Evolutionary conservation across 306 rosid genomes (phyloP).

Genomic region (Fragaria iinumae): DNA sequence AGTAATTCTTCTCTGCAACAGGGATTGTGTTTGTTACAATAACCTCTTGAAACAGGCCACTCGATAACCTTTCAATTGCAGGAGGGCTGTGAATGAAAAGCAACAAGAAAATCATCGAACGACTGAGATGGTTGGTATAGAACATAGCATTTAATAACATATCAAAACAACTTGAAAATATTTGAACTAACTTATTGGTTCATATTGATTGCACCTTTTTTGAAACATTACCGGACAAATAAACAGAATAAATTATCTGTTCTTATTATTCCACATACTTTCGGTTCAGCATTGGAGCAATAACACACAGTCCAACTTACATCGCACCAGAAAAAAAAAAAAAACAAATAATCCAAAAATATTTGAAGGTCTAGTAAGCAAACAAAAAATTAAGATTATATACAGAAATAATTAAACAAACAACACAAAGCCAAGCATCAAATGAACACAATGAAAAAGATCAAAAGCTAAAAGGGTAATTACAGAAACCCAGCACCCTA

Average conservation of each 20-base stretch:
- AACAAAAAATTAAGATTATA: neutral
- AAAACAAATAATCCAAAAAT: neutral
- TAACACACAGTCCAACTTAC: too few relatives aligned
- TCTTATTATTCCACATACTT: neutral
- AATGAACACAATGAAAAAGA: conserved; percentile 9
- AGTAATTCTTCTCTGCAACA: conserved; percentile 68
- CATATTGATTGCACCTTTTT: neutral
- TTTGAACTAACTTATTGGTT: neutral
- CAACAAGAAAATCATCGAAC: neutral
- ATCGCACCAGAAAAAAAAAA: neutral
- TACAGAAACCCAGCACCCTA: neutral
- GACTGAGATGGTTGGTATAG: neutral
- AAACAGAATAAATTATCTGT: neutral
- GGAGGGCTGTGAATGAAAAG: conserved; percentile 63
- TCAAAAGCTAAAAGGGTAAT: neutral
- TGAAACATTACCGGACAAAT: neutral
- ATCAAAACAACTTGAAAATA: neutral
- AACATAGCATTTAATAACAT: neutral
- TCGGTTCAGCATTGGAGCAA: neutral
- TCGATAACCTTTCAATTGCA: conserved; percentile 83
- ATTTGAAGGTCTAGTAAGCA: conserved; percentile 2
- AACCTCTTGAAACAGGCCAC: conserved; percentile 92
- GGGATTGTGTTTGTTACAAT: conserved; percentile 89
- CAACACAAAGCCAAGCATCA: neutral
- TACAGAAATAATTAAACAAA: neutral